phyloP scores from a whole-genome alignment of 768 basidiomycete genomes.

The Pulveroboletus sp. region DNA sequence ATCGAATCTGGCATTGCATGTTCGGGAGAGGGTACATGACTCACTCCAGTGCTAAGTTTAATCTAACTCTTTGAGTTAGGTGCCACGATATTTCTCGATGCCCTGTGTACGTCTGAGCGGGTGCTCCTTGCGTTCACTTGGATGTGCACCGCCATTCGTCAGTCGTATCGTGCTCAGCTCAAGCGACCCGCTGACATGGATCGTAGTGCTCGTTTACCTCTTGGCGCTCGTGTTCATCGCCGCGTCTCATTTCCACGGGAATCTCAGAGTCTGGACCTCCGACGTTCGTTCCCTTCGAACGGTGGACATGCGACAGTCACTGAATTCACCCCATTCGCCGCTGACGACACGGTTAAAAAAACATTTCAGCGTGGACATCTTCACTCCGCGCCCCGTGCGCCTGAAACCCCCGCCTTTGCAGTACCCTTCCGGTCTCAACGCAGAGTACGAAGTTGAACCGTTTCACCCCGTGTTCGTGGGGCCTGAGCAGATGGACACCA shows the following conservation, averaged over 20 bases:
- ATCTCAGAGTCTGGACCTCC: conserved; percentile 49
- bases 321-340: conserved; percentile 36
- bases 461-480: conserved; percentile 29
- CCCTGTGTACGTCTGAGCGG: conserved; percentile 47
- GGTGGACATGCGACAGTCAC: conserved; percentile 25
- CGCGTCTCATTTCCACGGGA: conserved; percentile 40
- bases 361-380: conserved; percentile 34
- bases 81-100: background rate
- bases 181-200: conserved; percentile 2
- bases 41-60: background rate
- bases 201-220: conserved; percentile 57
- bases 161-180: conserved; percentile 18
- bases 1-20: conserved; percentile 38
- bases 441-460: conserved; percentile 48
- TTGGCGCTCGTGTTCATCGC: conserved; percentile 43
- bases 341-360: conserved; percentile 36
- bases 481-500: conserved; percentile 22
- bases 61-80: conserved; percentile 3
- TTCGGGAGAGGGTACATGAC: conserved; percentile 23
- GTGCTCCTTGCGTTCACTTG: conserved; percentile 61
- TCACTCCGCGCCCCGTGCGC: conserved; percentile 42
- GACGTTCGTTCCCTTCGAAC: conserved; percentile 43
- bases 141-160: conserved; percentile 42
- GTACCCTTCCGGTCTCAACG: conserved; percentile 37
- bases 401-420: conserved; percentile 30